These are phyloP conservation scores for Firmiana major DNA, from an alignment of 345 rosid species.

Conservation along the genomic window DNA sequence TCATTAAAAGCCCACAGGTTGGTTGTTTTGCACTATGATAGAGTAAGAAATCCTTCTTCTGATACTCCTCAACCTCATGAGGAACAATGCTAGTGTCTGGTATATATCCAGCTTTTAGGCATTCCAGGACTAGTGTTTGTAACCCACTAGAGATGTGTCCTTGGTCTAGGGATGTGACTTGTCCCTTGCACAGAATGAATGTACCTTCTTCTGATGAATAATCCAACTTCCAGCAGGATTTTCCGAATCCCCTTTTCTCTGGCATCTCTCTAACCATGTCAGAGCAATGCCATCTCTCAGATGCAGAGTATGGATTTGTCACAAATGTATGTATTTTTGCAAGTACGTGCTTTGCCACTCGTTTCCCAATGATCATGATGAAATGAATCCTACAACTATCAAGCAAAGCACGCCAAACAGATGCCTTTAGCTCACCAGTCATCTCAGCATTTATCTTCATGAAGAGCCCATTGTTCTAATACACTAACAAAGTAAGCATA, in stretches of 20 bases:
- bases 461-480: constrained; percentile 68
- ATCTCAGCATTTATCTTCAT: constrained; percentile 46
- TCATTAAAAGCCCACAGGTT: constrained; percentile 62
- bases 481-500: constrained; percentile 58
- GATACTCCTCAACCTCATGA: constrained; percentile 83
- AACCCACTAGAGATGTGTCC: constrained; percentile 67
- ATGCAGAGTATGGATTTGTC: constrained; percentile 80
- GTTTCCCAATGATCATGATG: constrained; percentile 48
- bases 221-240: constrained; percentile 80
- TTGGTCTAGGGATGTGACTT: constrained; percentile 47
- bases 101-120: constrained; percentile 64
- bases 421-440: constrained; percentile 52
- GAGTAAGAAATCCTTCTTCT: constrained; percentile 72
- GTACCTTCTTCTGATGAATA: constrained; percentile 49
- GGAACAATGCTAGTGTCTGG: constrained; percentile 84
- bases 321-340: constrained; percentile 53
- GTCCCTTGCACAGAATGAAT: constrained; percentile 66
- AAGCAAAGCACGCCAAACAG: constrained; percentile 70
- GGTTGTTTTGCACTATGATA: constrained; percentile 90
- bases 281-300: constrained; percentile 79
- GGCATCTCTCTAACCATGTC: constrained; percentile 69
- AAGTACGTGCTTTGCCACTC: constrained; percentile 51
- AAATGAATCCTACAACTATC: constrained; percentile 66
- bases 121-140: constrained; percentile 65
- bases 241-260: constrained; percentile 51